phyloP scores from a whole-genome alignment of 257 asterid species.

The Gentiana straminea region DNA sequence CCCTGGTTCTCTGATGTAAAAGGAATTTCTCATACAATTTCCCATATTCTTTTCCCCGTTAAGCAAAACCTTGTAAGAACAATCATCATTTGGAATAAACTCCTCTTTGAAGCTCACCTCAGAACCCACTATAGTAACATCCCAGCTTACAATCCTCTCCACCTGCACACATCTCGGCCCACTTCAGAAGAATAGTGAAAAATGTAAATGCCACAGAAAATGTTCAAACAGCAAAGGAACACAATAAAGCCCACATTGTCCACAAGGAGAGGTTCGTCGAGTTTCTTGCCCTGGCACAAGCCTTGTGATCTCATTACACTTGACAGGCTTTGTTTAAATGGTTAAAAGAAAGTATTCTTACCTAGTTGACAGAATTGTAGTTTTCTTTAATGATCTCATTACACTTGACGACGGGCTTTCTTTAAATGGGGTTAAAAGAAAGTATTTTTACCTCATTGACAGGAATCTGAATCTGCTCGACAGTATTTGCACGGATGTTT shows the following conservation, averaged over 20 bases:
- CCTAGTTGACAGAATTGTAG: conserved; percentile 38
- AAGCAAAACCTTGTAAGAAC: conserved; percentile 70
- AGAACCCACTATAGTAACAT: conserved; percentile 48
- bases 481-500: conserved; percentile 29
- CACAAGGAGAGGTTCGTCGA: too few relatives aligned
- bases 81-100: conserved; percentile 72
- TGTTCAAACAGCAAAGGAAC: background rate
- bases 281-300: too few relatives aligned
- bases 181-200: background rate
- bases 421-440: background rate
- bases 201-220: too few relatives aligned
- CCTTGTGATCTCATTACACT: background rate
- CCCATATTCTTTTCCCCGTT: conserved; percentile 50
- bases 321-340: too few relatives aligned
- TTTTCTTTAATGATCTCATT: background rate
- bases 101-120: conserved; percentile 71
- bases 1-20: conserved; percentile 79
- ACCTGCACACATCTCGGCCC: conserved; percentile 22
- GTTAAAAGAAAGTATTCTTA: background rate
- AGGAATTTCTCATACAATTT: conserved; percentile 38
- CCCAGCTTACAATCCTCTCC: conserved; percentile 66
- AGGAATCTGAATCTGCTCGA: conserved; percentile 45
- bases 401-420: too few relatives aligned
- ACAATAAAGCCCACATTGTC: background rate
- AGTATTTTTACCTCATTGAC: conserved; percentile 29